Conservation (phyloP, 2,329 filamentous ascomycete genomes). For the Acrodontium crateriforme region DNA sequence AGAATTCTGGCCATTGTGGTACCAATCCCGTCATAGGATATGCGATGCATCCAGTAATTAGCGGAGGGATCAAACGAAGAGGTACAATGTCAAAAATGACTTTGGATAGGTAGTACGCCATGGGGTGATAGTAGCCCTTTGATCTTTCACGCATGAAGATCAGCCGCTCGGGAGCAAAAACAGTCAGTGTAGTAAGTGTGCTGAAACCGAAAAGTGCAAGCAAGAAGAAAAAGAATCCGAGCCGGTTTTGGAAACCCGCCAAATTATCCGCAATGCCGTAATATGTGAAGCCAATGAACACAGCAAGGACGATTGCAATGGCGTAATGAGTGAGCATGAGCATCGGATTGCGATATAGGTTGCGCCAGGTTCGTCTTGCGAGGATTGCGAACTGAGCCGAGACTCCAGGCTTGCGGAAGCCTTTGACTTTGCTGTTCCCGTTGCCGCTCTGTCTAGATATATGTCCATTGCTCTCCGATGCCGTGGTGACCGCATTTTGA, state of each 20-base stretch:
- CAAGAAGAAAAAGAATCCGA: conserved; percentile 95
- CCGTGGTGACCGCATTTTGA: conserved; percentile 48
- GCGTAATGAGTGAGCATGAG: conserved; percentile 98
- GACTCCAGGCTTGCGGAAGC: conserved; percentile 71
- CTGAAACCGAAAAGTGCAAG: conserved; percentile 93
- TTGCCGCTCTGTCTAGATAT: conserved; percentile 34
- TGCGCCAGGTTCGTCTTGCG: conserved; percentile 86
- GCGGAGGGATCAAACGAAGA: conserved; percentile 81
- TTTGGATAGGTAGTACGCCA: conserved; percentile 90
- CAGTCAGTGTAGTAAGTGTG: conserved; percentile 81
- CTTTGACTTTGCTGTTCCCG: conserved; percentile 46
- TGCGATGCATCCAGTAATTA: conserved; percentile 88
- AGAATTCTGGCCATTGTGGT: conserved; percentile 67
- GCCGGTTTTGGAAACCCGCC: conserved; percentile 90
- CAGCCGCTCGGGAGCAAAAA: conserved; percentile 81
- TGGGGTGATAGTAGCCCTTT: conserved; percentile 88
- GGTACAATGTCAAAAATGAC: conserved; percentile 97
- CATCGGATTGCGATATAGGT: conserved; percentile 93
- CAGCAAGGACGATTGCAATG: conserved; percentile 85
- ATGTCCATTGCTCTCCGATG: conserved; percentile 52
- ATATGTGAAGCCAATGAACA: conserved; percentile 89
- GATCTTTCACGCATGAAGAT: conserved; percentile 87
- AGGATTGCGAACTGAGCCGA: conserved; percentile 76
- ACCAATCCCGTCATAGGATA: conserved; percentile 96
- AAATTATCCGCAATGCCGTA: conserved; percentile 95